phyloP scores from a whole-genome alignment of 805 yeast genomes.

The Sugiyamaella valdiviana region DNA sequence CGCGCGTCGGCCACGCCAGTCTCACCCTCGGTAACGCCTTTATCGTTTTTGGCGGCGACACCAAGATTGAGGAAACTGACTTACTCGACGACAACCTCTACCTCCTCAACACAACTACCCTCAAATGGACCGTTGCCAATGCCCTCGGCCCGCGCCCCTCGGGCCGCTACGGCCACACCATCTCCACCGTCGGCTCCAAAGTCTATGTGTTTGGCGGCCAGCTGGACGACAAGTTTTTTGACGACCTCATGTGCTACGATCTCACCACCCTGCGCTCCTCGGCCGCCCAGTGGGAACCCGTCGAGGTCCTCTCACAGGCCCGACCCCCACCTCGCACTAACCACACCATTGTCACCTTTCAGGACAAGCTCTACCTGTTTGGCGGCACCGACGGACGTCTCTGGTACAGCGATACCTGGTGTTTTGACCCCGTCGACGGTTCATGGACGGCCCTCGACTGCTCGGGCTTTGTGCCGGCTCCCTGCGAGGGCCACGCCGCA shows the following conservation, averaged over 20 bases:
- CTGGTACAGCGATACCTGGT: slow-evolving; percentile 70
- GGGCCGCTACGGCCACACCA: slow-evolving; percentile 92
- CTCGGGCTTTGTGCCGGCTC: slow-evolving; percentile 70
- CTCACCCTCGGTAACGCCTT: slow-evolving; percentile 91
- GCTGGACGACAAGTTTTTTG: slow-evolving; percentile 71
- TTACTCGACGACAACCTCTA: slow-evolving; percentile 86
- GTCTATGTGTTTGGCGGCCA: slow-evolving; percentile 94
- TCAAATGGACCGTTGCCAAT: slow-evolving; percentile 73
- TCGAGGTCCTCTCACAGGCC: slow-evolving; percentile 42
- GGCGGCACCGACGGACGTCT: slow-evolving; percentile 84
- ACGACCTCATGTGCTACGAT: slow-evolving; percentile 82
- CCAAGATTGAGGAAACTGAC: slow-evolving; percentile 59
- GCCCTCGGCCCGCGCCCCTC: slow-evolving; percentile 72
- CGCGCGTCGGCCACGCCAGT: slow-evolving; percentile 93
- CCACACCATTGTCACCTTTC: slow-evolving; percentile 80
- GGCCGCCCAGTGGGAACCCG: slow-evolving; percentile 77
- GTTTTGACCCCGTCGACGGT: slow-evolving; percentile 62
- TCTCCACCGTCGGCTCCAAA: slow-evolving; percentile 59
- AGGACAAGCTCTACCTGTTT: slow-evolving; percentile 73
- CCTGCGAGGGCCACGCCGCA: slow-evolving; percentile 88
- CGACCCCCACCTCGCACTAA: slow-evolving; percentile 81
- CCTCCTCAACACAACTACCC: slow-evolving; percentile 71
- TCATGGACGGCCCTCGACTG: slow-evolving; percentile 69
- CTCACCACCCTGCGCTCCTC: slow-evolving; percentile 79
- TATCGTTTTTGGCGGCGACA: slow-evolving; percentile 94